These are phyloP conservation scores for Catunica adiposa DNA, from an alignment of 2,329 filamentous ascomycete species.

Conservation along the genomic window DNA sequence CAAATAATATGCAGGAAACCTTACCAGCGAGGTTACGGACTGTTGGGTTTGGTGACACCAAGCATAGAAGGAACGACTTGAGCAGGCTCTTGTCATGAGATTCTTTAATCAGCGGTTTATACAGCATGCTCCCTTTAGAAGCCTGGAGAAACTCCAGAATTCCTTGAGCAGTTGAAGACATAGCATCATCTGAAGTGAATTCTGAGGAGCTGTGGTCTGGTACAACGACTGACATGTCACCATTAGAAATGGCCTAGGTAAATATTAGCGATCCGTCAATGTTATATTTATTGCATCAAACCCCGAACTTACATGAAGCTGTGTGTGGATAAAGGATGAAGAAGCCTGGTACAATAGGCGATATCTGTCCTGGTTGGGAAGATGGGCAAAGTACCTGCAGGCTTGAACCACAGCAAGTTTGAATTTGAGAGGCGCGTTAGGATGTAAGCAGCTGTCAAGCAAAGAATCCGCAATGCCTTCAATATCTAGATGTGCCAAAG, in stretches of 20 bases:
- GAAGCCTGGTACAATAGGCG: slow-evolving; percentile 37
- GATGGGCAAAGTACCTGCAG: slow-evolving; percentile 44
- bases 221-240: slow-evolving; percentile 4
- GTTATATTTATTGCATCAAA: background rate
- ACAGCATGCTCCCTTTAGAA: slow-evolving; percentile 20
- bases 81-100: slow-evolving; percentile 9
- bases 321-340: slow-evolving; percentile 38
- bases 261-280: background rate
- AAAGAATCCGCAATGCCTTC: slow-evolving; percentile 41
- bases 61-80: slow-evolving; percentile 33
- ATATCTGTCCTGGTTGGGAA: slow-evolving; percentile 33
- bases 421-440: slow-evolving; percentile 40
- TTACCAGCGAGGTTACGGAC: slow-evolving; percentile 32
- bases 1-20: slow-evolving; percentile 33
- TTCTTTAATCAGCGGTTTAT: slow-evolving; percentile 17
- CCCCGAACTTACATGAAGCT: slow-evolving; percentile 33
- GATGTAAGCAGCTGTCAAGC: slow-evolving; percentile 37
- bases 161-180: slow-evolving; percentile 30
- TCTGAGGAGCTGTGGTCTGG: slow-evolving; percentile 7
- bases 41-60: slow-evolving; percentile 34
- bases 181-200: slow-evolving; percentile 18
- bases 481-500: slow-evolving; percentile 43
- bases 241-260: slow-evolving; percentile 14
- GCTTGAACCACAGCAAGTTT: slow-evolving; percentile 46
- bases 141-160: slow-evolving; percentile 42